Evolutionary conservation across 768 basidiomycete genomes (phyloP).

Genomic region (Termitomyces sp.): DNA sequence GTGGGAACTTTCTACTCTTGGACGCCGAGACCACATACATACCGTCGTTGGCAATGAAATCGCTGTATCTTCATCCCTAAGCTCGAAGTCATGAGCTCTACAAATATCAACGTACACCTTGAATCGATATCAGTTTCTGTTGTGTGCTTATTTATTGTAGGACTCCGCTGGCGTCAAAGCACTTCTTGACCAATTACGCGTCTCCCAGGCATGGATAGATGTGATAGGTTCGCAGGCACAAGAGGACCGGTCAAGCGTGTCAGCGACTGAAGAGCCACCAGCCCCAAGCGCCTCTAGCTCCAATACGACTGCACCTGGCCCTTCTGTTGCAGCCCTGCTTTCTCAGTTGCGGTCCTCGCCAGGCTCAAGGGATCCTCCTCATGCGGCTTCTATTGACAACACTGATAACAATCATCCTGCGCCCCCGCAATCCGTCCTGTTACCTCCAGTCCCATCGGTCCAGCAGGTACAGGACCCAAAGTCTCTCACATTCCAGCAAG

Average conservation of each 20-base stretch:
- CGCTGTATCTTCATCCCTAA: neutral
- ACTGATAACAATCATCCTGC: neutral
- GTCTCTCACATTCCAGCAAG: constrained; percentile 59
- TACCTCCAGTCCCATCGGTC: neutral
- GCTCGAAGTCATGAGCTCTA: constrained; percentile 32
- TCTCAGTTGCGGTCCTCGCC: constrained; percentile 46
- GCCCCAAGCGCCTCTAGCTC: neutral
- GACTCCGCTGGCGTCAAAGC: constrained; percentile 64
- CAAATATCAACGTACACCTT: constrained; percentile 52
- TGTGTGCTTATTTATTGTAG: constrained; percentile 27
- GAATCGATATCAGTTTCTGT: constrained; percentile 1
- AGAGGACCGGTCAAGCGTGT: constrained; percentile 5
- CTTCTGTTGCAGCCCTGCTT: constrained; percentile 56
- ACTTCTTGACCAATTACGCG: constrained; percentile 62
- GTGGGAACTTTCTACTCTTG: neutral
- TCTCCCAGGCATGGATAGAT: constrained; percentile 68
- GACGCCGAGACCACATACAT: neutral
- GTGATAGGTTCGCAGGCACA: constrained; percentile 10
- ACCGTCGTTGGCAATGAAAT: neutral
- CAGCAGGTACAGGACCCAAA: constrained; percentile 35
- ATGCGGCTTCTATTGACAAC: neutral
- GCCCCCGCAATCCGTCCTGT: constrained; percentile 3
- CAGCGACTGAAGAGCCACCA: neutral
- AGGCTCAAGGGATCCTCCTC: neutral
- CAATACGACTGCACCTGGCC: constrained; percentile 6